A percentile compares a stretch with the other conserved stretches of the same genome.
Evolutionary conservation across 345 rosid species (phyloP).

Genomic region (Eucalyptus brandiana): DNA sequence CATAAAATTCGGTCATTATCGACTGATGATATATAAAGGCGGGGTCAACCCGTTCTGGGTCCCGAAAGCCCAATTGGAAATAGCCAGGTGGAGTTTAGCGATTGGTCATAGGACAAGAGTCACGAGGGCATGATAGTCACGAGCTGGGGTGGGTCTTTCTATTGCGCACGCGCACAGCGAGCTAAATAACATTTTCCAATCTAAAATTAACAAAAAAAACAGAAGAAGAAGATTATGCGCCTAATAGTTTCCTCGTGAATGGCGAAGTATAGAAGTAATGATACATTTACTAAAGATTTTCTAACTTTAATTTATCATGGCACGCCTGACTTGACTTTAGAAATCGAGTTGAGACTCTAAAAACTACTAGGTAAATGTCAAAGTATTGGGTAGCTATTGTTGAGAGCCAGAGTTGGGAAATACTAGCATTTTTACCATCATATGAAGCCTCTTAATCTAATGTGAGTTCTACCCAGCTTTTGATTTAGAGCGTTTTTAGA

Average conservation of each 20-base stretch:
- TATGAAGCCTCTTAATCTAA: background rate
- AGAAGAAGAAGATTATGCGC: background rate
- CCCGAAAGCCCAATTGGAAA: background rate
- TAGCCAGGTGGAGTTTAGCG: background rate
- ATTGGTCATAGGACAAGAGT: background rate
- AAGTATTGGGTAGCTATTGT: background rate
- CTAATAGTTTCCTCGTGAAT: background rate
- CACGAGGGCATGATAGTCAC: background rate
- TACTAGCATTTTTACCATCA: background rate
- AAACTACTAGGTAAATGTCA: accelerated
- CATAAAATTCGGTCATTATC: background rate
- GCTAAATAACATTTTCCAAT: background rate
- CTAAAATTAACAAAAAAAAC: background rate
- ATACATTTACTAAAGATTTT: background rate
- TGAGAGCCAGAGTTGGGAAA: background rate
- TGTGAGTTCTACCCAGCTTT: background rate
- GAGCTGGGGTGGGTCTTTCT: background rate
- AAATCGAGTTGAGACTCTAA: background rate
- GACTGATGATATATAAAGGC: background rate
- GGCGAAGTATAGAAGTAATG: background rate
- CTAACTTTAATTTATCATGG: background rate
- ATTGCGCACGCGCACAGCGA: background rate
- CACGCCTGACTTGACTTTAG: accelerated
- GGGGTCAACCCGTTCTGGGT: background rate
- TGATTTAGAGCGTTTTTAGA: background rate